These are phyloP conservation scores for Phytophthora uliginosa DNA, from an alignment of 352 stramenopile genomes.

Conservation along the genomic window DNA sequence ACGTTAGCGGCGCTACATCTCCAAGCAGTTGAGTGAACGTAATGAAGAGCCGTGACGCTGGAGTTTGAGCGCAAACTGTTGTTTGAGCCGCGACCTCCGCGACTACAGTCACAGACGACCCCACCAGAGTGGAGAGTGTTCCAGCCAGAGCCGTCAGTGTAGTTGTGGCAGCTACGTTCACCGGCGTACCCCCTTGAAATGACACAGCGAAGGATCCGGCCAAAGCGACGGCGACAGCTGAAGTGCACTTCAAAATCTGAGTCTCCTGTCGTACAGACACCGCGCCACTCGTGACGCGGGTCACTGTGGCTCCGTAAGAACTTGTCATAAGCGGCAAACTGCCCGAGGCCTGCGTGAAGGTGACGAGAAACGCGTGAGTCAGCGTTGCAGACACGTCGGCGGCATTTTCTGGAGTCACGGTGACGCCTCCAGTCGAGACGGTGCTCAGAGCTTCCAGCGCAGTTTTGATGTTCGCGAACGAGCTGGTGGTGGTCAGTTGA, in stretches of 20 bases:
- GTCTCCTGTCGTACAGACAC: constrained; percentile 73
- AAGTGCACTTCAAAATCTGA: constrained; percentile 82
- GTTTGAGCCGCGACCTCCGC: constrained; percentile 37
- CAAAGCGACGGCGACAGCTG: constrained; percentile 36
- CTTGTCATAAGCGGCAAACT: constrained; percentile 53
- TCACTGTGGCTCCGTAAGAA: constrained; percentile 43
- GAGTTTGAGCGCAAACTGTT: constrained; percentile 55
- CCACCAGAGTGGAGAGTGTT: constrained; percentile 42
- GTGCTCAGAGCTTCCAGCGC: constrained; percentile 88
- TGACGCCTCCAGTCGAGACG: constrained; percentile 81
- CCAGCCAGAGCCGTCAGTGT: constrained; percentile 39
- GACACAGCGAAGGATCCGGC: constrained; percentile 66
- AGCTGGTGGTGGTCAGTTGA: constrained; percentile 44
- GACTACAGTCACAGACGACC: constrained; percentile 24
- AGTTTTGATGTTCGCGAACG: constrained; percentile 54
- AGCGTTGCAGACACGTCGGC: constrained; percentile 43
- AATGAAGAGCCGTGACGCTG: constrained; percentile 75
- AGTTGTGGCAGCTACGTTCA: constrained; percentile 53
- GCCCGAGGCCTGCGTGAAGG: constrained; percentile 66
- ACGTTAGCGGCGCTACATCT: constrained; percentile 65
- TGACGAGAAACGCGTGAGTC: constrained; percentile 68
- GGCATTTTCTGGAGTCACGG: constrained; percentile 59
- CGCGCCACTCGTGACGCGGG: constrained; percentile 44
- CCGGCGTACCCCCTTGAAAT: constrained; percentile 49
- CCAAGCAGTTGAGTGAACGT: constrained; percentile 74